phyloP scores from a whole-genome alignment of 305 asterid species.

The Fraxinus paxiana region DNA sequence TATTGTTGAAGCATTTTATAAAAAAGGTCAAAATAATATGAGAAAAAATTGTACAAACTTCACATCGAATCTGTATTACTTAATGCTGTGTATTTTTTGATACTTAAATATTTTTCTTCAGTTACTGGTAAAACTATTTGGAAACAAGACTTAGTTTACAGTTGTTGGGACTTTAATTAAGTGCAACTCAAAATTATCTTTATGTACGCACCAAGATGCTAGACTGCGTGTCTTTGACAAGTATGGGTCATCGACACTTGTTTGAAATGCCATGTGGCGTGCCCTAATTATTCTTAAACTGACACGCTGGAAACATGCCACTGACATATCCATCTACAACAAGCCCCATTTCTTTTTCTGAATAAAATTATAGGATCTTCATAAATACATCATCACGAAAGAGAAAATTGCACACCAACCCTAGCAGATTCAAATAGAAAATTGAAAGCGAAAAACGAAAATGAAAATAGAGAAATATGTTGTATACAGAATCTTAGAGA shows the following conservation, averaged over 20 bases:
- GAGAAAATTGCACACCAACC: neutral
- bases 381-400: neutral
- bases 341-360: neutral
- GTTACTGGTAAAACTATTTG: neutral
- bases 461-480: neutral
- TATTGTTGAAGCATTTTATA: neutral
- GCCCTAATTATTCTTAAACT: neutral
- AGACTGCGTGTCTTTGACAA: neutral
- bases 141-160: neutral
- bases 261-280: neutral
- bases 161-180: neutral
- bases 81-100: neutral
- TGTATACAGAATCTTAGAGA: neutral
- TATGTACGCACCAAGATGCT: neutral
- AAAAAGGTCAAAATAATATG: neutral
- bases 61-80: neutral
- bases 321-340: neutral
- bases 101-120: neutral
- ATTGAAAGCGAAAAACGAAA: neutral
- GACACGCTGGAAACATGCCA: neutral
- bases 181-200: neutral
- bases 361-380: neutral
- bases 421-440: neutral
- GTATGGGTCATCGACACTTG: neutral
- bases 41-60: neutral